Percentiles rank a stretch among this genome's conserved stretches.
Conservation (phyloP, 1,284 basidiomycete species). For the Trametes sp. region DNA sequence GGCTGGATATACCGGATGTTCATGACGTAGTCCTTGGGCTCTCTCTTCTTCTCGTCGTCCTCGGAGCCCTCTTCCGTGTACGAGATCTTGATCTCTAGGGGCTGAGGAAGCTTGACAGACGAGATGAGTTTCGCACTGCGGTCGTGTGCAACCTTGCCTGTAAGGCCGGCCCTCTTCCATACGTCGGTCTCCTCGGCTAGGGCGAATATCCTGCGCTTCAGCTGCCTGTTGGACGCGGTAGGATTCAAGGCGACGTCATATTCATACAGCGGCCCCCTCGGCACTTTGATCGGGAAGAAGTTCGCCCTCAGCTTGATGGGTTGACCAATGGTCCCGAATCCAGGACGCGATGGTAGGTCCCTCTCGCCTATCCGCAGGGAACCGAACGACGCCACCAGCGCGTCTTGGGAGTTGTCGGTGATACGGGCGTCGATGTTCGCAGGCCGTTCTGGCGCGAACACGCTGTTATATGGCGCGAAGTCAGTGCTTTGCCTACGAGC, state of each 20-base stretch:
- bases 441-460: slow-evolving; percentile 57
- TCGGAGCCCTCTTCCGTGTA: slow-evolving; percentile 74
- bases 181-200: slow-evolving; percentile 67
- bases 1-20: slow-evolving; percentile 64
- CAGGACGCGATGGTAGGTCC: slow-evolving; percentile 72
- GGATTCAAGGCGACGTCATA: slow-evolving; percentile 75
- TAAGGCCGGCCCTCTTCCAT: slow-evolving; percentile 62
- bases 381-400: slow-evolving; percentile 59
- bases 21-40: slow-evolving; percentile 65
- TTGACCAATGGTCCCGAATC: slow-evolving; percentile 66
- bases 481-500: background rate
- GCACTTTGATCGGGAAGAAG: slow-evolving; percentile 74
- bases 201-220: slow-evolving; percentile 74
- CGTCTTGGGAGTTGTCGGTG: slow-evolving; percentile 60
- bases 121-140: slow-evolving; percentile 70
- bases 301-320: slow-evolving; percentile 74
- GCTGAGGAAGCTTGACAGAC: slow-evolving; percentile 60
- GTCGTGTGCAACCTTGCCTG: slow-evolving; percentile 72
- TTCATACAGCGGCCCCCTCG: slow-evolving; percentile 68
- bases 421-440: slow-evolving; percentile 68
- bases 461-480: slow-evolving; percentile 43
- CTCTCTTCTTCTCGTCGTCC: slow-evolving; percentile 42
- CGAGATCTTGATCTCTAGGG: slow-evolving; percentile 60
- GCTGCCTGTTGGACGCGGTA: slow-evolving; percentile 56
- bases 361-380: slow-evolving; percentile 49